Evolutionary conservation across 1,139 yeast species (phyloP).

Genomic region (Diutina mesorugosa): DNA sequence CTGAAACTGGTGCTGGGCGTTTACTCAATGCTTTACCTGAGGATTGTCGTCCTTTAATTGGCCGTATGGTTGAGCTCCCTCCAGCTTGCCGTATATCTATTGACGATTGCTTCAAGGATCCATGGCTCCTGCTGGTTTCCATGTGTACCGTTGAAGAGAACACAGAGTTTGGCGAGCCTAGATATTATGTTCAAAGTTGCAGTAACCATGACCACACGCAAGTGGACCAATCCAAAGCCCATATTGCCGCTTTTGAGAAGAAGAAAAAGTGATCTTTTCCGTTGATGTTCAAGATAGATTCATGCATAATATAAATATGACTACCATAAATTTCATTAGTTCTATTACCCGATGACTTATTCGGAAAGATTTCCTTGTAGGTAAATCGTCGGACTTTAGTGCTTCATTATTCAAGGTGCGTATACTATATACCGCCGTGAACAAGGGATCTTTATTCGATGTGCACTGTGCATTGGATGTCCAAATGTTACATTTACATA

Average conservation of each 20-base stretch:
- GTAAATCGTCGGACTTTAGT: too few species aligned
- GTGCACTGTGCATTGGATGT: too few species aligned
- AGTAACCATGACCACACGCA: constrained; percentile 70
- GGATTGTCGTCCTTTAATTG: constrained; percentile 51
- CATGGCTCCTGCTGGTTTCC: constrained; percentile 54
- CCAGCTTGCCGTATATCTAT: constrained; percentile 81
- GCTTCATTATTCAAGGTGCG: too few species aligned
- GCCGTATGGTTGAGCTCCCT: constrained; percentile 68
- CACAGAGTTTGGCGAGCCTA: constrained; percentile 18
- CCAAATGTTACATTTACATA: too few species aligned
- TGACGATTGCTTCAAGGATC: constrained; percentile 70
- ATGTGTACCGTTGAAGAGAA: constrained; percentile 53
- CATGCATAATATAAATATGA: too few species aligned
- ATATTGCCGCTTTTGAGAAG: constrained; percentile 84
- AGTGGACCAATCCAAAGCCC: constrained; percentile 90
- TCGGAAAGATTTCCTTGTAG: too few species aligned
- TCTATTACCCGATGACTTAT: too few species aligned
- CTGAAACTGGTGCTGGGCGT: constrained; percentile 59
- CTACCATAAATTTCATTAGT: too few species aligned
- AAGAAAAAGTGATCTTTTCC: constrained; percentile 22
- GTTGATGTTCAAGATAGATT: too few species aligned
- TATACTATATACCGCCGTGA: too few species aligned
- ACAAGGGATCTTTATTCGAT: too few species aligned
- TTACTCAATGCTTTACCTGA: constrained; percentile 57
- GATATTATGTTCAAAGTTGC: constrained; percentile 23